Evolutionary conservation across 129 eudicot genomes (phyloP).

Genomic region (Centella asiatica): DNA sequence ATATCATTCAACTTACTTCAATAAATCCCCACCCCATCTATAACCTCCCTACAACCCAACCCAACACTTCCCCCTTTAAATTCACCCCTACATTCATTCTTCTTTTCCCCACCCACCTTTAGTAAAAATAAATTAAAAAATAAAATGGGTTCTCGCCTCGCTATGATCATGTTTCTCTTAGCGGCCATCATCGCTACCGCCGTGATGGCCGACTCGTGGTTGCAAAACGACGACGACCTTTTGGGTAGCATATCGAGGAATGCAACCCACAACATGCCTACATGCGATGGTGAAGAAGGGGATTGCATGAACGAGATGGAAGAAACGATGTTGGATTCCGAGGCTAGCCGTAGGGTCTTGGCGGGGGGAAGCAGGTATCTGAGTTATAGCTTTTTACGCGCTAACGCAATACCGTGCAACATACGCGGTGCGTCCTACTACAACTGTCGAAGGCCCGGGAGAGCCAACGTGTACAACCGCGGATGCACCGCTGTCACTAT

Average conservation of each 20-base stretch:
- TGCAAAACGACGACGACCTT: too few relatives aligned
- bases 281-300: neutral
- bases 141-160: too few relatives aligned
- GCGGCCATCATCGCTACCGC: neutral
- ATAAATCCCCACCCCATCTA: too few relatives aligned
- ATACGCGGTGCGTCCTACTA: conserved; percentile 15
- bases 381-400: conserved; percentile 9
- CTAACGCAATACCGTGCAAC: conserved; percentile 14
- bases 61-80: too few relatives aligned
- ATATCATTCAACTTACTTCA: too few relatives aligned
- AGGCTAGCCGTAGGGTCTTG: neutral
- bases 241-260: too few relatives aligned
- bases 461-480: conserved; percentile 12
- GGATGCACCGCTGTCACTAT: neutral
- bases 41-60: too few relatives aligned
- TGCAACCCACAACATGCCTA: neutral
- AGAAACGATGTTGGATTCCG: neutral
- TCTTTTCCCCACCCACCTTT: too few relatives aligned
- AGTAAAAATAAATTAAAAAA: neutral
- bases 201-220: neutral
- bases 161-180: neutral
- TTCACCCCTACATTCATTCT: too few relatives aligned
- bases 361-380: neutral
- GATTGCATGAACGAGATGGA: conserved; percentile 3
- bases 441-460: neutral